These are phyloP conservation scores for Papiliotrema laurentii DNA, from an alignment of 1,284 basidiomycete genomes.

Conservation along the genomic window DNA sequence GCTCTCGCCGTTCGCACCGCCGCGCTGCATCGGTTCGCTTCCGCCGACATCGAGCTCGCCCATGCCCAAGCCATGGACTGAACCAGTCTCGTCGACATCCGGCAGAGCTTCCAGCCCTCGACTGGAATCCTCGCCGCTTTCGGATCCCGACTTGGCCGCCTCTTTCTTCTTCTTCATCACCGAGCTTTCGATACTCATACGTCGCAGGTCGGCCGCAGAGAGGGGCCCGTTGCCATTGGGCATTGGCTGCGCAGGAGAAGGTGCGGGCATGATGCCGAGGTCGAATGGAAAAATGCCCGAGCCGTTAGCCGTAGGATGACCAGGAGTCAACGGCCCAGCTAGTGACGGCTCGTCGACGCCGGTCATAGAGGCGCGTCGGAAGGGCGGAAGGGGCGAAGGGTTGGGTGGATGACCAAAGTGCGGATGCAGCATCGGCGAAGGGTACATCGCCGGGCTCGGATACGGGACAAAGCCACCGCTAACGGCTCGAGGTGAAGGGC, in stretches of 20 bases:
- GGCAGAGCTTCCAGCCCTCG: slow-evolving; percentile 10
- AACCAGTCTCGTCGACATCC: slow-evolving; percentile 4
- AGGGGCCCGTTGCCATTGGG: slow-evolving; percentile 7
- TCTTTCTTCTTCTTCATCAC: slow-evolving; percentile 31
- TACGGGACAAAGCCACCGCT: slow-evolving; percentile 10
- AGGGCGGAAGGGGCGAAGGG: slow-evolving; percentile 22
- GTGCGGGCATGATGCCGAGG: slow-evolving; percentile 8
- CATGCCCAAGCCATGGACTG: slow-evolving; percentile 1
- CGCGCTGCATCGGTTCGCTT: not conserved
- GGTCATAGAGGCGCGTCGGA: slow-evolving; percentile 14
- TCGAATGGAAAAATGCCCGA: slow-evolving; percentile 11
- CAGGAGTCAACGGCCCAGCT: slow-evolving; percentile 37
- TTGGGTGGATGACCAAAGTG: slow-evolving; percentile 11
- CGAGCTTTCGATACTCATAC: slow-evolving; percentile 29
- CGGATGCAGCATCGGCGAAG: slow-evolving; percentile 23
- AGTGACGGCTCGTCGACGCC: slow-evolving; percentile 11
- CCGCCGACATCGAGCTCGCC: not conserved
- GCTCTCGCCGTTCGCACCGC: not conserved
- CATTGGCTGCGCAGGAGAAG: not conserved
- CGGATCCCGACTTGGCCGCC: not conserved
- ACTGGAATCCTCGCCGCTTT: slow-evolving; percentile 8
- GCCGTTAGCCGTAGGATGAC: not conserved
- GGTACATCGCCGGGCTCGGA: slow-evolving; percentile 27
- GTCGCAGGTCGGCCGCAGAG: slow-evolving; percentile 23
- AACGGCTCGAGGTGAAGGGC: slow-evolving; percentile 7